These are phyloP conservation scores for Colletotrichum chrysophilum DNA, from an alignment of 2,329 filamentous ascomycete genomes.

Conservation along the genomic window DNA sequence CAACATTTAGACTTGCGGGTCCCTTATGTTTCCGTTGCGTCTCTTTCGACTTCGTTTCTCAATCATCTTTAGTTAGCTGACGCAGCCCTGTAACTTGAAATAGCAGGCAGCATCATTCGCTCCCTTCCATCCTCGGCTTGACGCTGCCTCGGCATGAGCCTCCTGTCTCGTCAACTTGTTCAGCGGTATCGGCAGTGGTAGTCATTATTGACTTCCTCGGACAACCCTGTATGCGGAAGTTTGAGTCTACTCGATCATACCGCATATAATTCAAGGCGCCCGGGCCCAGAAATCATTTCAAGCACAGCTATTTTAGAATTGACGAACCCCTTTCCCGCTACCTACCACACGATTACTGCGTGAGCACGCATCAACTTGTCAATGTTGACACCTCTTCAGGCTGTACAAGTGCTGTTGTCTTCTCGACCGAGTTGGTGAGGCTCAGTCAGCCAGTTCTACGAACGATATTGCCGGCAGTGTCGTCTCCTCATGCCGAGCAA, in stretches of 20 bases:
- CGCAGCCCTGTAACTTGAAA: neutral
- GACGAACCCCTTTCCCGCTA: neutral
- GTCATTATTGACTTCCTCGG: neutral
- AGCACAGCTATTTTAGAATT: neutral
- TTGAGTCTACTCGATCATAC: neutral
- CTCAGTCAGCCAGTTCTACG: neutral
- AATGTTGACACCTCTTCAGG: neutral
- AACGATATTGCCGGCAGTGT: neutral
- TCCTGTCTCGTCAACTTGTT: neutral
- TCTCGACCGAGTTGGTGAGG: neutral
- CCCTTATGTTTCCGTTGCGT: neutral
- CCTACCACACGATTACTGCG: neutral
- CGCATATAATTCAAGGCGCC: neutral
- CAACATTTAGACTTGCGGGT: constrained; percentile 10
- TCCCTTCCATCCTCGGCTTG: neutral
- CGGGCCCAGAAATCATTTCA: neutral
- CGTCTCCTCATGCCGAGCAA: neutral
- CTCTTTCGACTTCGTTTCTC: neutral
- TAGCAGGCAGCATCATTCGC: neutral
- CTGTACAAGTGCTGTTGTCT: neutral
- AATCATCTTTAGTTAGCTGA: neutral
- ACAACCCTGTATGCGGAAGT: neutral
- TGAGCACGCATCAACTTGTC: neutral
- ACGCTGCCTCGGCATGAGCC: neutral
- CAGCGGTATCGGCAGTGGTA: neutral